Conservation (phyloP, 192 early-diverging fungal species). For the Cladochytrium replicatum region DNA sequence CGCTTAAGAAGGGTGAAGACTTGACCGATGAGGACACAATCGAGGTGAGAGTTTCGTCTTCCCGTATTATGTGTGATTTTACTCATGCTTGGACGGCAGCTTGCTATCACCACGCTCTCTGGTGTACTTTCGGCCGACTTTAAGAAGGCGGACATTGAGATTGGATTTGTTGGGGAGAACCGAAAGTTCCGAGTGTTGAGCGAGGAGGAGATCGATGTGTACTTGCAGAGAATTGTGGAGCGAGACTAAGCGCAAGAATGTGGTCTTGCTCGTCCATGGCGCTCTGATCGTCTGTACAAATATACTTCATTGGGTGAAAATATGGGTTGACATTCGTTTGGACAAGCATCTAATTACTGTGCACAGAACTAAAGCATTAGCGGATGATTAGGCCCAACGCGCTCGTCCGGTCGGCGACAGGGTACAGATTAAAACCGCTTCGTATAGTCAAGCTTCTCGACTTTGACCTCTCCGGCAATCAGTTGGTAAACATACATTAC, state of each 20-base stretch:
- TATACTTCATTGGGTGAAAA: too few species aligned
- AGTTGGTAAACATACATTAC: slow-evolving; percentile 91
- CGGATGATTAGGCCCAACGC: too few species aligned
- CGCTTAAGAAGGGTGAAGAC: slow-evolving; percentile 81
- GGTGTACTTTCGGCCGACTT: slow-evolving; percentile 87
- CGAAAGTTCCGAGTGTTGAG: slow-evolving; percentile 69
- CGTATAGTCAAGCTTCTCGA: slow-evolving; percentile 84
- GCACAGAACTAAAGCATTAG: too few species aligned
- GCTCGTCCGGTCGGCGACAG: too few species aligned
- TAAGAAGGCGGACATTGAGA: slow-evolving; percentile 92
- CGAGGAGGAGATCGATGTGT: slow-evolving; percentile 76
- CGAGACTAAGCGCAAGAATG: too few species aligned
- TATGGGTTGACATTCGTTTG: too few species aligned
- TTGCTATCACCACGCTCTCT: slow-evolving; percentile 91
- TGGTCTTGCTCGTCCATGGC: too few species aligned
- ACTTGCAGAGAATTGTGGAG: slow-evolving; percentile 79
- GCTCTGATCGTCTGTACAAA: too few species aligned
- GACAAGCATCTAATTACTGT: too few species aligned
- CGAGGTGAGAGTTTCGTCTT: slow-evolving; percentile 49
- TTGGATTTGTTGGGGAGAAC: slow-evolving; percentile 76
- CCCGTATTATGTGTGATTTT: background rate
- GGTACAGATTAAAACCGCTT: slow-evolving; percentile 48
- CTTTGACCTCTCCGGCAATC: slow-evolving; percentile 81
- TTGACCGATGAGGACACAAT: slow-evolving; percentile 78
- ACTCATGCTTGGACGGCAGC: slow-evolving; percentile 26